Conservation (phyloP, 768 basidiomycete species). For the Goffeauzyma gilvescens region DNA sequence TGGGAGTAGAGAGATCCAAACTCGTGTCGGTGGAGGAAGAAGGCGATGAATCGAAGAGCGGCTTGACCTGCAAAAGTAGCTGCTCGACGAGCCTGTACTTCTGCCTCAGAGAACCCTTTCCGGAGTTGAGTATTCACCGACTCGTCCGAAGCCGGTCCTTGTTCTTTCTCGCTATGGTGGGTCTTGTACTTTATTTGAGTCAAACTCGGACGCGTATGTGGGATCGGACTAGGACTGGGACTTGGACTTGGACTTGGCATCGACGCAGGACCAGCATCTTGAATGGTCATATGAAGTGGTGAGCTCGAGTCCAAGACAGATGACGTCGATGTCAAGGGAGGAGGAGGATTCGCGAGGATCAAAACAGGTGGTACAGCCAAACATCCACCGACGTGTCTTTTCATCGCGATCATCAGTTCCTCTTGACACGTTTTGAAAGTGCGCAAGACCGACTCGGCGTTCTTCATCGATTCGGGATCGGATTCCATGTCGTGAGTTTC, state of each 20-base stretch:
- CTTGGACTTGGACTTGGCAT: conserved; percentile 8
- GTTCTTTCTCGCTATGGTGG: not conserved
- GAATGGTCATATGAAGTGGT: conserved; percentile 24
- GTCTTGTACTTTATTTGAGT: not conserved
- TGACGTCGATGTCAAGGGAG: not conserved
- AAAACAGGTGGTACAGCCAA: too few species aligned
- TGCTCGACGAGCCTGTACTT: conserved; percentile 27
- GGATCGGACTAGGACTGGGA: conserved; percentile 9
- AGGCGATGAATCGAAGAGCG: conserved; percentile 20
- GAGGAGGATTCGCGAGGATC: not conserved
- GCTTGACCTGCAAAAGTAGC: conserved; percentile 24
- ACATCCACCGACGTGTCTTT: conserved; percentile 1
- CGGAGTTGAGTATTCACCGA: conserved; percentile 1
- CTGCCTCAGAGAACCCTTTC: conserved; percentile 26
- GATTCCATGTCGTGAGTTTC: not conserved
- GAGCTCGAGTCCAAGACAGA: conserved; percentile 13
- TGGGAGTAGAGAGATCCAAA: conserved; percentile 20
- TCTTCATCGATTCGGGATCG: not conserved
- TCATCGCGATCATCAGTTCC: too few species aligned
- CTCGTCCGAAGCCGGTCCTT: not conserved
- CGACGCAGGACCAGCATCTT: conserved; percentile 15
- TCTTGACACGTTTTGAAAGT: not conserved
- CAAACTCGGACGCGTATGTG: not conserved
- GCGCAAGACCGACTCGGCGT: not conserved
- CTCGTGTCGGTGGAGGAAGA: conserved; percentile 14